Evolutionary conservation across 495 filamentous ascomycete genomes (phyloP).

Genomic region (Chaetomidium leptoderma): DNA sequence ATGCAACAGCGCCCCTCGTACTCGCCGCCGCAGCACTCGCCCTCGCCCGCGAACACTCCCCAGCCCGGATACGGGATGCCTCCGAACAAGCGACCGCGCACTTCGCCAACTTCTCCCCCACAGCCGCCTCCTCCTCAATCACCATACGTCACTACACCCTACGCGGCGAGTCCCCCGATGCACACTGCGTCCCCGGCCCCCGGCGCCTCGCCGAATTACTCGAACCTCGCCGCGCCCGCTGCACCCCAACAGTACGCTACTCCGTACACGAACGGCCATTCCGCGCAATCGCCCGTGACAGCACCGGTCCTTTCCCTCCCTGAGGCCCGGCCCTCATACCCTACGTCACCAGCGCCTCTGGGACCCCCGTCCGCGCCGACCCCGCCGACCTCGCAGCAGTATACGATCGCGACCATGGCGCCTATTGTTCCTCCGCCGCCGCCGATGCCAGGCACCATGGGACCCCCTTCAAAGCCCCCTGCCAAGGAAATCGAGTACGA

Average conservation of each 20-base stretch:
- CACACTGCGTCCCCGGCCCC: slow-evolving; percentile 9
- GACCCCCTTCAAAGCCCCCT: slow-evolving; percentile 71
- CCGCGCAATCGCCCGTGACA: slow-evolving; percentile 15
- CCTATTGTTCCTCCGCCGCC: slow-evolving; percentile 27
- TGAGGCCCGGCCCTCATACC: slow-evolving; percentile 28
- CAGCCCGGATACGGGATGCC: slow-evolving; percentile 40
- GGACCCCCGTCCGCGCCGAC: slow-evolving; percentile 18
- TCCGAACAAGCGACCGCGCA: slow-evolving; percentile 61
- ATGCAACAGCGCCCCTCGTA: slow-evolving; percentile 23
- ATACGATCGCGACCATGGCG: slow-evolving; percentile 41
- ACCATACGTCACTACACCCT: slow-evolving; percentile 18
- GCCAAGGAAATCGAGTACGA: slow-evolving; percentile 63
- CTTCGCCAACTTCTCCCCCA: slow-evolving; percentile 56
- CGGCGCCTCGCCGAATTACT: slow-evolving; percentile 20
- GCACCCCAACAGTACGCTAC: slow-evolving; percentile 11
- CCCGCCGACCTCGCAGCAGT: slow-evolving; percentile 23
- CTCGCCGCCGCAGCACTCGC: slow-evolving; percentile 37
- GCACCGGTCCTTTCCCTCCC: slow-evolving; percentile 23
- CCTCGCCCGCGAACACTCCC: slow-evolving; percentile 31
- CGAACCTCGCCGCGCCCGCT: slow-evolving; percentile 14
- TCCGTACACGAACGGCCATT: slow-evolving; percentile 24
- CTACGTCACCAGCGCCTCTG: slow-evolving; percentile 22
- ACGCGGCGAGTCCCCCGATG: slow-evolving; percentile 20
- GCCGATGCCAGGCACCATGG: slow-evolving; percentile 56
- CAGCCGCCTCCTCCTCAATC: slow-evolving; percentile 31